Evolutionary conservation across 164 flowering plant genomes (phyloP).

Genomic region (Brasenia schreberi): DNA sequence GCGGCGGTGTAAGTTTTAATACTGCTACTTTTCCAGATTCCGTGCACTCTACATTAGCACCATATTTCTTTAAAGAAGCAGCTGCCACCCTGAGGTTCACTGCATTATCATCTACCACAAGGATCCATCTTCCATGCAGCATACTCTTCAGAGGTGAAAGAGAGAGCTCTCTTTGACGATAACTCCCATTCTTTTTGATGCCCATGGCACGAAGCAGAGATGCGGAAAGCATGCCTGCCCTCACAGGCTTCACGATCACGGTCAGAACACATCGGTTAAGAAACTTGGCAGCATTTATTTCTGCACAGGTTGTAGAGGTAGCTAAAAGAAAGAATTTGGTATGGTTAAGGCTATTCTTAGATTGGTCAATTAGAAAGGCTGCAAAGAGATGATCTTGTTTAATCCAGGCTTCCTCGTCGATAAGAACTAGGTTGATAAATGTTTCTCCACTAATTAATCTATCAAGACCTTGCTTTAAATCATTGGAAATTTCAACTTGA

Average conservation of each 20-base stretch:
- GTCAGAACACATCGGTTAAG: conserved; percentile 17
- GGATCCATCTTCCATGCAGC: conserved; percentile 60
- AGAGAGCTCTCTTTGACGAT: conserved; percentile 33
- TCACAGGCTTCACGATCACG: conserved; percentile 68
- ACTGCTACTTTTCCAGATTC: conserved; percentile 64
- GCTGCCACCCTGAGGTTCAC: conserved; percentile 87
- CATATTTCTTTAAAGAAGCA: conserved; percentile 80
- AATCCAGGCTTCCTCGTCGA: conserved; percentile 78
- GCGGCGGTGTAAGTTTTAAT: conserved; percentile 55
- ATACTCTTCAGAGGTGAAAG: conserved; percentile 35
- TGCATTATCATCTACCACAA: conserved; percentile 80
- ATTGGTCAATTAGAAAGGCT: conserved; percentile 14
- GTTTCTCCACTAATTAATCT: conserved; percentile 15
- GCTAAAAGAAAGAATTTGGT: conserved; percentile 58
- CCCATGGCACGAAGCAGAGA: conserved; percentile 69
- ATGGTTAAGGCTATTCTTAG: conserved; percentile 13
- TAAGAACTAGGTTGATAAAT: conserved; percentile 35
- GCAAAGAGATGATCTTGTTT: conserved; percentile 13
- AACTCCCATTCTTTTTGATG: conserved; percentile 35
- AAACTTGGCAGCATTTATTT: conserved; percentile 7
- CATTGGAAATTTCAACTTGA: conserved; percentile 40
- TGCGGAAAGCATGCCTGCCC: conserved; percentile 80
- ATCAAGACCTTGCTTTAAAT: conserved; percentile 27
- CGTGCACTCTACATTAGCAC: conserved; percentile 72
- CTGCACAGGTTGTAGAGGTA: conserved; percentile 26